These are phyloP conservation scores for Microdochium nivale DNA, from an alignment of 2,329 filamentous ascomycete genomes.

Conservation along the genomic window DNA sequence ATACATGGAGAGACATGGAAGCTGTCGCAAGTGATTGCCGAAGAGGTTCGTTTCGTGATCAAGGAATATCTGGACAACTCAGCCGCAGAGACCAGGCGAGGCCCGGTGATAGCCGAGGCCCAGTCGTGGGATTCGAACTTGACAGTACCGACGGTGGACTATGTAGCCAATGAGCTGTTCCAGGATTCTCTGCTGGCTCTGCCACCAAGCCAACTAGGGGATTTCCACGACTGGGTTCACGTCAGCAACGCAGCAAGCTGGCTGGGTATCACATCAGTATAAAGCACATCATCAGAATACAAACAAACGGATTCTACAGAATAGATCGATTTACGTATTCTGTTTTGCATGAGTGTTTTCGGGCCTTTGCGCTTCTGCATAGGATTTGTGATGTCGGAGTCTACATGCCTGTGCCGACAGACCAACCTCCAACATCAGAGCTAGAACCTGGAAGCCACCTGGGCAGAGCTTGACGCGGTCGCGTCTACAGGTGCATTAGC, in stretches of 20 bases:
- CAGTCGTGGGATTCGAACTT: not conserved
- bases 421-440: too few species aligned
- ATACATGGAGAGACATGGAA: constrained; percentile 23
- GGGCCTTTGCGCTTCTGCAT: too few species aligned
- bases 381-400: too few species aligned
- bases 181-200: not conserved
- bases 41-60: constrained; percentile 20
- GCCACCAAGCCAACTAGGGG: not conserved
- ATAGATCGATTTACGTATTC: too few species aligned
- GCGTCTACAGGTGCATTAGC: too few species aligned
- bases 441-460: too few species aligned
- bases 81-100: constrained; percentile 6
- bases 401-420: too few species aligned
- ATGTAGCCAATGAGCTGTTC: not conserved
- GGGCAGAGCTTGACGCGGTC: too few species aligned
- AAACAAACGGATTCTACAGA: too few species aligned
- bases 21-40: constrained; percentile 23
- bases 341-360: too few species aligned
- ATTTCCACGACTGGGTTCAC: not conserved
- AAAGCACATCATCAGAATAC: too few species aligned
- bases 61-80: constrained; percentile 14
- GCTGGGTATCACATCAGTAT: not conserved
- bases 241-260: not conserved
- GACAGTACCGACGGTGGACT: not conserved
- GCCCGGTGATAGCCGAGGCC: constrained; percentile 4